Evolutionary conservation across 306 rosid species (phyloP).

Genomic region (Malus fusca): DNA sequence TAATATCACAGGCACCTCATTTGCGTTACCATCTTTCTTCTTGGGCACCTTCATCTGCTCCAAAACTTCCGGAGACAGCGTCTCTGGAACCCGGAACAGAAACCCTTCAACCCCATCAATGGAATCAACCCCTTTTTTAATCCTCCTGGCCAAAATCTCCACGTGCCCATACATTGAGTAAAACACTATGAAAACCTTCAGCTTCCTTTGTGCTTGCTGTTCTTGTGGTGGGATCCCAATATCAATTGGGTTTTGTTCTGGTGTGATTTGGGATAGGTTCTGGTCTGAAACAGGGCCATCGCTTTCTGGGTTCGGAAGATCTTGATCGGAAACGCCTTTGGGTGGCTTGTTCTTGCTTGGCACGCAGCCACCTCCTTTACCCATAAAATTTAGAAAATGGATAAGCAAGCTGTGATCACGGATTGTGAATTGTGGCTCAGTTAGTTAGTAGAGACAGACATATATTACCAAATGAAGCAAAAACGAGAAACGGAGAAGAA

Average conservation of each 20-base stretch:
- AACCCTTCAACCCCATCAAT: constrained; percentile 66
- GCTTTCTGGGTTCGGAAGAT: constrained; percentile 27
- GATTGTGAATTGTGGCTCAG: neutral
- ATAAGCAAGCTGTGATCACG: neutral
- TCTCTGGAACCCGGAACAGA: constrained; percentile 58
- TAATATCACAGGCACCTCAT: constrained; percentile 37
- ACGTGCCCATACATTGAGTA: constrained; percentile 79
- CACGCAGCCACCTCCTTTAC: constrained; percentile 70
- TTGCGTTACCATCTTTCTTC: constrained; percentile 36
- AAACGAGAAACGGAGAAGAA: neutral
- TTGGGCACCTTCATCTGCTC: constrained; percentile 59
- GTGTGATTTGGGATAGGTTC: constrained; percentile 7
- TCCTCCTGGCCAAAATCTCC: constrained; percentile 49
- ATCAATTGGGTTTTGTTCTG: constrained; percentile 14
- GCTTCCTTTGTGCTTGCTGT: constrained; percentile 15
- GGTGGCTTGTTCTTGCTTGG: constrained; percentile 56
- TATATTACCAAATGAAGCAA: neutral
- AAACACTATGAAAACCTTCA: constrained; percentile 54
- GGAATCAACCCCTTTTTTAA: constrained; percentile 65
- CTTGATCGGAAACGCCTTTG: constrained; percentile 10
- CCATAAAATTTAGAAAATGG: constrained; percentile 28
- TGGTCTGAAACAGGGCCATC: constrained; percentile 21
- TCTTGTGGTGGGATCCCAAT: neutral
- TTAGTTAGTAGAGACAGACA: neutral
- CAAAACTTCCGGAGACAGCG: constrained; percentile 42